phyloP scores from a whole-genome alignment of 495 filamentous ascomycete species.

The Penicillium atrosanguineum region DNA sequence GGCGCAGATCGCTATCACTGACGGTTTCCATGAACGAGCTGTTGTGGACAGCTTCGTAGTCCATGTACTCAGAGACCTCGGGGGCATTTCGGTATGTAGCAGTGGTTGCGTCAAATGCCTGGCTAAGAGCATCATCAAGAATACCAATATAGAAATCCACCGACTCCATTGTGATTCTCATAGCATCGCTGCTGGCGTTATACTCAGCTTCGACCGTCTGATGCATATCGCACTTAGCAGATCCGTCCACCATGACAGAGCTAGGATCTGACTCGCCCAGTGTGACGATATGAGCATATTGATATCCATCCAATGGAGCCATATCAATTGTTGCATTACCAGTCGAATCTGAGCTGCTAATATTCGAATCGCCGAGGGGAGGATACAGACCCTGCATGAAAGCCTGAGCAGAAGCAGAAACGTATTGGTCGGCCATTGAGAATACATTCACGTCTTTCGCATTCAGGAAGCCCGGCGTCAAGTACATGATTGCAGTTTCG shows the following conservation, averaged over 20 bases:
- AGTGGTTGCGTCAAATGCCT: slow-evolving; percentile 30
- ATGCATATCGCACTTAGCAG: slow-evolving; percentile 51
- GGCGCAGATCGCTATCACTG: slow-evolving; percentile 46
- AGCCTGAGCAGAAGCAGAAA: slow-evolving; percentile 61
- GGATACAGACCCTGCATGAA: slow-evolving; percentile 85
- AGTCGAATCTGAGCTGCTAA: slow-evolving; percentile 34
- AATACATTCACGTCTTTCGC: slow-evolving; percentile 45
- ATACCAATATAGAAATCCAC: slow-evolving; percentile 52
- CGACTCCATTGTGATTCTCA: slow-evolving; percentile 33
- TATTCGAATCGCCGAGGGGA: slow-evolving; percentile 47
- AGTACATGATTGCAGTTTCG: slow-evolving; percentile 34
- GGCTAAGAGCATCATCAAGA: slow-evolving; percentile 32
- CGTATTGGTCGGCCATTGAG: slow-evolving; percentile 47
- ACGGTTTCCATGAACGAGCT: slow-evolving; percentile 55
- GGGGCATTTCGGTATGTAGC: slow-evolving; percentile 57
- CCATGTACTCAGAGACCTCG: slow-evolving; percentile 68
- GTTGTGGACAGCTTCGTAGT: slow-evolving; percentile 74
- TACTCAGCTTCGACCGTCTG: slow-evolving; percentile 37
- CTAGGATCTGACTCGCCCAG: slow-evolving; percentile 49
- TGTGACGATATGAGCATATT: slow-evolving; percentile 64
- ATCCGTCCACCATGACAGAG: slow-evolving; percentile 58
- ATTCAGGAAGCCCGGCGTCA: slow-evolving; percentile 45
- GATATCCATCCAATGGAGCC: slow-evolving; percentile 68
- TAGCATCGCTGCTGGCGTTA: slow-evolving; percentile 34
- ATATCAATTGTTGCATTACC: slow-evolving; percentile 58